Evolutionary conservation across 2,329 filamentous ascomycete species (phyloP).

Genomic region (Sarocladiaceae sp.): DNA sequence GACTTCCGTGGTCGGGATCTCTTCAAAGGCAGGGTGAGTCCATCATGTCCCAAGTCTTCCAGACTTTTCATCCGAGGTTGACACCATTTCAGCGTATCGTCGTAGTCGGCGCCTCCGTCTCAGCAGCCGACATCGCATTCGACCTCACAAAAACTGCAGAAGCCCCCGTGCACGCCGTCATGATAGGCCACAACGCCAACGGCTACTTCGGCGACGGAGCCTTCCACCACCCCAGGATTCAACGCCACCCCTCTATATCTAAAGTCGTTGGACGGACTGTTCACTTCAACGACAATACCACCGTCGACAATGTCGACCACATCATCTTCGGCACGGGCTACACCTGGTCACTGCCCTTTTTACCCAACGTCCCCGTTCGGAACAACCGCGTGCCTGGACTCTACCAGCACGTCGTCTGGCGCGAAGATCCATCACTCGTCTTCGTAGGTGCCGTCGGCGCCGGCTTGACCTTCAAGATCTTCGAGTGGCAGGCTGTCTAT

Average conservation of each 20-base stretch:
- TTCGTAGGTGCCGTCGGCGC: slow-evolving; percentile 53
- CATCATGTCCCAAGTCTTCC: neutral
- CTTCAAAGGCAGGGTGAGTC: slow-evolving; percentile 38
- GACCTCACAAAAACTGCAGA: slow-evolving; percentile 41
- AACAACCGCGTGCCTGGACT: slow-evolving; percentile 51
- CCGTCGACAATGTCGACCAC: slow-evolving; percentile 47
- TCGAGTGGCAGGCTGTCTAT: slow-evolving; percentile 62
- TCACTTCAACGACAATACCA: slow-evolving; percentile 49
- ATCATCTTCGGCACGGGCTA: slow-evolving; percentile 64
- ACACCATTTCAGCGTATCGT: slow-evolving; percentile 41
- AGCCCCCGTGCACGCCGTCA: slow-evolving; percentile 45
- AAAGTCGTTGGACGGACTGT: slow-evolving; percentile 41
- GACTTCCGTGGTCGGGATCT: slow-evolving; percentile 40
- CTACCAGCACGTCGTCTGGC: slow-evolving; percentile 53
- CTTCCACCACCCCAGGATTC: slow-evolving; percentile 51
- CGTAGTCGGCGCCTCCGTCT: slow-evolving; percentile 58
- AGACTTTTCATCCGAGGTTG: neutral
- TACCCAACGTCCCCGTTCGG: slow-evolving; percentile 42
- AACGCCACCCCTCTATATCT: slow-evolving; percentile 39
- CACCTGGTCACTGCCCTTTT: slow-evolving; percentile 56
- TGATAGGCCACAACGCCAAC: slow-evolving; percentile 39
- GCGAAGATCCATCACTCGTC: slow-evolving; percentile 45
- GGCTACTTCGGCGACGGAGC: slow-evolving; percentile 53
- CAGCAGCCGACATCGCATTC: slow-evolving; percentile 55
- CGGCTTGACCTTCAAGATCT: slow-evolving; percentile 60